These are phyloP conservation scores for Litsea cubeba DNA, from an alignment of 164 flowering plant species.

Conservation along the genomic window DNA sequence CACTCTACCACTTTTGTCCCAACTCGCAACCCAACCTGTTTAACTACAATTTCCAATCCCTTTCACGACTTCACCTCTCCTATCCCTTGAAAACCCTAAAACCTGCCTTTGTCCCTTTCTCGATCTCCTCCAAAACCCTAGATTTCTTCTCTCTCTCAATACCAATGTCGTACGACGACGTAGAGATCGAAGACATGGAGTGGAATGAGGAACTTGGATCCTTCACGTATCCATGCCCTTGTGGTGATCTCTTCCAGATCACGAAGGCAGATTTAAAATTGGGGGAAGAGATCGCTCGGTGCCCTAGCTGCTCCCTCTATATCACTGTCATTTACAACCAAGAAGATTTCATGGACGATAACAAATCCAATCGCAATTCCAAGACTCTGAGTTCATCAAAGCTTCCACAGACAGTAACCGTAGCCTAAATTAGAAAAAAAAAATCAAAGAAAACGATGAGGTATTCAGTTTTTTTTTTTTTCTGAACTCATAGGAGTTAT, in stretches of 20 bases:
- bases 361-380: slow-evolving; percentile 14
- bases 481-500: not conserved
- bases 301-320: slow-evolving; percentile 95
- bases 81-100: not conserved
- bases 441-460: not conserved
- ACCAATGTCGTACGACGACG: slow-evolving; percentile 94
- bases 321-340: slow-evolving; percentile 81
- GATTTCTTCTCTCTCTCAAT: not conserved
- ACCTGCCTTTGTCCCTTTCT: not conserved
- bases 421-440: slow-evolving; percentile 32
- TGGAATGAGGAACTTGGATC: slow-evolving; percentile 84
- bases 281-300: slow-evolving; percentile 92
- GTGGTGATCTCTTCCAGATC: slow-evolving; percentile 93
- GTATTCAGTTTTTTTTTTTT: not conserved
- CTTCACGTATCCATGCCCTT: slow-evolving; percentile 89
- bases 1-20: too few relatives aligned
- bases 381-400: slow-evolving; percentile 30
- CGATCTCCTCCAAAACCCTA: not conserved
- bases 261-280: slow-evolving; percentile 68
- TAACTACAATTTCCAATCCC: too few relatives aligned
- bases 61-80: not conserved
- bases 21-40: too few relatives aligned
- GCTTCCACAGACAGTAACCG: slow-evolving; percentile 44
- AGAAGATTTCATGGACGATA: slow-evolving; percentile 58
- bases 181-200: slow-evolving; percentile 97